Percentiles rank a stretch among this genome's conserved stretches.
Conservation (phyloP, 352 stramenopile genomes). For the Halophytophthora batemanensis region DNA sequence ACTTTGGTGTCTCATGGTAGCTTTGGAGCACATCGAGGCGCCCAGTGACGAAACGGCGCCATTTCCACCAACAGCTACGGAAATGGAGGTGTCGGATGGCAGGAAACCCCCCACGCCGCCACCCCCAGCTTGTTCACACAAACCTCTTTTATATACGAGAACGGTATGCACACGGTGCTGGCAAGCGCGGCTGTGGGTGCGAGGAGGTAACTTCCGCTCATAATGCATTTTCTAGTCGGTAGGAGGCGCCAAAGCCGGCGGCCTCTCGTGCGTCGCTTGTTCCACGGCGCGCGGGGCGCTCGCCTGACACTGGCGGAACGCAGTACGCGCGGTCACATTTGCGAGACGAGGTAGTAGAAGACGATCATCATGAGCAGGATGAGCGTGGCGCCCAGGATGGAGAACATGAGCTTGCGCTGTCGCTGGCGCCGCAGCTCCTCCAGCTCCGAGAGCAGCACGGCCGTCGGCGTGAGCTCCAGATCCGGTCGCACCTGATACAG, state of each 20-base stretch:
- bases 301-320: not conserved
- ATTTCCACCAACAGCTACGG: too few relatives aligned
- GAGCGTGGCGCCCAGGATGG: constrained; percentile 55
- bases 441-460: constrained; percentile 55
- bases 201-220: too few relatives aligned
- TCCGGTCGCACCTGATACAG: constrained; percentile 71
- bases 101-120: too few relatives aligned
- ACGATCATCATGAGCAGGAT: constrained; percentile 72
- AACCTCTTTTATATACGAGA: too few relatives aligned
- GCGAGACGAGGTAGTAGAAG: constrained; percentile 75
- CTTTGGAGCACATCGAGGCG: too few relatives aligned
- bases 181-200: too few relatives aligned
- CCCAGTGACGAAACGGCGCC: constrained; percentile 1
- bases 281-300: not conserved
- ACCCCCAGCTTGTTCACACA: too few relatives aligned
- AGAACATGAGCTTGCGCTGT: constrained; percentile 74
- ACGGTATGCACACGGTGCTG: too few relatives aligned
- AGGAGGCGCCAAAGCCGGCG: too few relatives aligned
- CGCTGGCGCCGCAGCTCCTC: constrained; percentile 55
- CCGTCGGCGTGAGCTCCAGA: constrained; percentile 59
- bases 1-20: too few relatives aligned
- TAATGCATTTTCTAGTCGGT: too few relatives aligned
- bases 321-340: constrained; percentile 32
- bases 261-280: not conserved
- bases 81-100: too few relatives aligned